Conservation (phyloP, 345 rosid genomes). For the Syzygium aqueum region DNA sequence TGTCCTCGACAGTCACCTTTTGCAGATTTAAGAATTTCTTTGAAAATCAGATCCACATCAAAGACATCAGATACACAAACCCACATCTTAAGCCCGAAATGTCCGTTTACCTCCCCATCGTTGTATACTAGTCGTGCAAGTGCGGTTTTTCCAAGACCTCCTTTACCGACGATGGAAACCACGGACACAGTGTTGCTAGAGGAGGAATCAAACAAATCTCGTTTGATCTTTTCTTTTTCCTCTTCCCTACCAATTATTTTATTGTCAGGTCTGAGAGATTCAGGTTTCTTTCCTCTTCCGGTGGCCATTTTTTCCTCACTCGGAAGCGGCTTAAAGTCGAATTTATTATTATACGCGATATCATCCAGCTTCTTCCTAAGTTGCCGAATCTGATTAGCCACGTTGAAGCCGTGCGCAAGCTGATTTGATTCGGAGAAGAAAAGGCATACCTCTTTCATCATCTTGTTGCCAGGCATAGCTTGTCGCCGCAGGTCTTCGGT, state of each 20-base stretch:
- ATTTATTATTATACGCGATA: background rate
- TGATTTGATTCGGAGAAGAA: background rate
- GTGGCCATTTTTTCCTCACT: background rate
- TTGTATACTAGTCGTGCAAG: background rate
- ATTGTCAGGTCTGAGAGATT: rapidly evolving
- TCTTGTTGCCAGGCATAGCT: background rate
- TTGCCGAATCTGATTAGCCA: background rate
- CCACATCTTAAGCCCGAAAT: background rate
- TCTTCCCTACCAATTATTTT: background rate
- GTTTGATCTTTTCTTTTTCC: background rate
- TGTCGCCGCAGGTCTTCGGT: background rate
- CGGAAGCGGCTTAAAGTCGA: background rate
- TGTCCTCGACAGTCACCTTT: background rate
- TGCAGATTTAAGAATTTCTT: background rate
- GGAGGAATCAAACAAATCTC: background rate
- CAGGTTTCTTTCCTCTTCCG: background rate
- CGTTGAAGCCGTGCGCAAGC: background rate
- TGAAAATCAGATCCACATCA: background rate
- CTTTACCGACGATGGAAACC: background rate
- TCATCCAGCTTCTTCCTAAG: background rate
- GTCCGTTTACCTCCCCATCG: rapidly evolving
- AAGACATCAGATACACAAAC: background rate
- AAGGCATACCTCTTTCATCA: rapidly evolving
- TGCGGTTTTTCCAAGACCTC: background rate
- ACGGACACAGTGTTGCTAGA: background rate